phyloP scores from a whole-genome alignment of 306 rosid genomes.

The Oxytropis ochrocephala region DNA sequence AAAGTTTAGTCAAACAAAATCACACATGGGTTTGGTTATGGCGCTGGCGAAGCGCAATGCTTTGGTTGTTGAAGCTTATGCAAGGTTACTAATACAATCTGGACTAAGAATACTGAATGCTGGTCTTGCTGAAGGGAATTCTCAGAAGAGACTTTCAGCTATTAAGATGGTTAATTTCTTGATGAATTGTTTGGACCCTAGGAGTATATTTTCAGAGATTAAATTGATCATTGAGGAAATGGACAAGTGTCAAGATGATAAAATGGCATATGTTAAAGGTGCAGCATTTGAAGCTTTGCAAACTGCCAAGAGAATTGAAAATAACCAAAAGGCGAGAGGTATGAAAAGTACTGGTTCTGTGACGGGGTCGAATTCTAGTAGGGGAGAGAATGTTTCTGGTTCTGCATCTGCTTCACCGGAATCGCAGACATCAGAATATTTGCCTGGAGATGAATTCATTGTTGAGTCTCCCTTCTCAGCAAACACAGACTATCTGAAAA shows the following conservation, averaged over 20 bases:
- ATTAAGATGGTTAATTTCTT: conserved; percentile 76
- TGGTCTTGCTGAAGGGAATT: conserved; percentile 58
- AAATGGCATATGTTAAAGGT: conserved; percentile 75
- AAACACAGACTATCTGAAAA: conserved; percentile 25
- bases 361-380: conserved; percentile 63
- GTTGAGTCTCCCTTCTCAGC: conserved; percentile 50
- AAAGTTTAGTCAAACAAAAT: conserved; percentile 55
- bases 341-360: conserved; percentile 49
- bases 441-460: conserved; percentile 51
- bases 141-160: conserved; percentile 68
- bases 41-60: conserved; percentile 68
- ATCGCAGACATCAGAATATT: conserved; percentile 59
- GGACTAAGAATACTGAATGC: conserved; percentile 54
- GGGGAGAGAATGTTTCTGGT: conserved; percentile 30
- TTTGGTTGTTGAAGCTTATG: conserved; percentile 69
- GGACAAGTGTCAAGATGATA: conserved; percentile 73
- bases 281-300: conserved; percentile 86
- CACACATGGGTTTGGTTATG: conserved; percentile 74
- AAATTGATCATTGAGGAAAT: conserved; percentile 53
- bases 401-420: conserved; percentile 61
- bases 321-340: conserved; percentile 42
- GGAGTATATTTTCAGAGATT: conserved; percentile 69
- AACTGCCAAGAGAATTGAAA: conserved; percentile 61
- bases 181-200: conserved; percentile 70
- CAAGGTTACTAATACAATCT: conserved; percentile 64